Evolutionary conservation across 2,329 filamentous ascomycete species (phyloP).

Genomic region (Pezicula radicicola): DNA sequence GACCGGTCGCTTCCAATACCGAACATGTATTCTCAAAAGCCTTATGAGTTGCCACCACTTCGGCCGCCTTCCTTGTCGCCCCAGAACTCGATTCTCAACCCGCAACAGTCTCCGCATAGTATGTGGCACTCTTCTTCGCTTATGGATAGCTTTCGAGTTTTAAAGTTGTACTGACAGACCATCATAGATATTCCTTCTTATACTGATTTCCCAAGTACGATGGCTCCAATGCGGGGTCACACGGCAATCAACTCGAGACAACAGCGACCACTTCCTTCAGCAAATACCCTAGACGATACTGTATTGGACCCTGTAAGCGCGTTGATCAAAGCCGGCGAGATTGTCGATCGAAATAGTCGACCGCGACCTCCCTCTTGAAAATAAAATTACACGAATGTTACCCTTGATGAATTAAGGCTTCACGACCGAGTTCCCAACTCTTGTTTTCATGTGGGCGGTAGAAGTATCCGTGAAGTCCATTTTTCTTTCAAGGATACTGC

Average conservation of each 20-base stretch:
- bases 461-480: no score
- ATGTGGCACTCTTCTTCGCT: slow-evolving; percentile 6
- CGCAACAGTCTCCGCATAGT: slow-evolving; percentile 25
- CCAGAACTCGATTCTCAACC: slow-evolving; percentile 11
- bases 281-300: slow-evolving; percentile 24
- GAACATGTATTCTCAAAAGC: slow-evolving; percentile 21
- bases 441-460: no score
- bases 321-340: slow-evolving; percentile 55
- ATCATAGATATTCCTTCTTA: slow-evolving; percentile 13
- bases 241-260: slow-evolving; percentile 4
- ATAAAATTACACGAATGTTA: not conserved
- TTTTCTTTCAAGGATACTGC: no score
- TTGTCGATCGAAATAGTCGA: slow-evolving; percentile 44
- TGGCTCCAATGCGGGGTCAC: slow-evolving; percentile 22
- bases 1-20: slow-evolving; percentile 25
- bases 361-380: slow-evolving; percentile 5
- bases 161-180: not conserved
- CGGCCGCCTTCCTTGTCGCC: slow-evolving; percentile 25
- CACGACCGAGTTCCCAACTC: no score
- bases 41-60: slow-evolving; percentile 25
- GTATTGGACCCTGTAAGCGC: slow-evolving; percentile 57
- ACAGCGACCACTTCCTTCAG: slow-evolving; percentile 7
- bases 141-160: not conserved
- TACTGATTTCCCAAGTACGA: slow-evolving; percentile 17
- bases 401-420: no score